Percentiles rank a stretch among this genome's conserved stretches.
These are phyloP conservation scores for Colletotrichum endophyticum DNA, from an alignment of 2,329 filamentous ascomycete genomes.

Conservation along the genomic window DNA sequence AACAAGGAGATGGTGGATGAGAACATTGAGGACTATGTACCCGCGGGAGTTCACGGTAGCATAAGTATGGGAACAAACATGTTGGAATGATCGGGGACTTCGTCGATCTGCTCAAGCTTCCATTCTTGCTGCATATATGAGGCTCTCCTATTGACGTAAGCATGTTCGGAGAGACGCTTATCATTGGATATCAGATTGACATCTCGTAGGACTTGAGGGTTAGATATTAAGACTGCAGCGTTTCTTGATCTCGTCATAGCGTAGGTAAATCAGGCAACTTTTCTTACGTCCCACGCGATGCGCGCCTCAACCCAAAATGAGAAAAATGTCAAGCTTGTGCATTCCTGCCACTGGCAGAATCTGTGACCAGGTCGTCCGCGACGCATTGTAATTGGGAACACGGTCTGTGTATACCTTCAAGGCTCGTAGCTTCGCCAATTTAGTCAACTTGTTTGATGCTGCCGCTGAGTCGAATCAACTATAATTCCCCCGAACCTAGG, in stretches of 20 bases:
- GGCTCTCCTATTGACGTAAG: neutral
- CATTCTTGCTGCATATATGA: neutral
- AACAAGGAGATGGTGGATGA: rapidly evolving
- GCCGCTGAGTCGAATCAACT: neutral
- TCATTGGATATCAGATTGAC: neutral
- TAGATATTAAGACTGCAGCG: rapidly evolving
- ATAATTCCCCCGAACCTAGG: neutral
- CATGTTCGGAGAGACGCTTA: neutral
- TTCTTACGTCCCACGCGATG: neutral
- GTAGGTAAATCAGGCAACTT: neutral
- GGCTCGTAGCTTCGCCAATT: neutral
- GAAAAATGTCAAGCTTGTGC: neutral
- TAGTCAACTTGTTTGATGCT: neutral
- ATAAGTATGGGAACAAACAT: rapidly evolving
- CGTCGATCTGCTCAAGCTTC: neutral
- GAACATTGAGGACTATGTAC: rapidly evolving
- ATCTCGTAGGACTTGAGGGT: neutral
- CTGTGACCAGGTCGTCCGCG: neutral
- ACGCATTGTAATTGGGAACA: neutral
- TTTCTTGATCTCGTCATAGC: neutral
- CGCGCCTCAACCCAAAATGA: neutral
- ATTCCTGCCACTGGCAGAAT: neutral
- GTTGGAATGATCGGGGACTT: neutral
- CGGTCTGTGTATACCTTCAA: neutral
- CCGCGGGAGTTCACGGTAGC: rapidly evolving